Evolutionary conservation across 1,139 yeast species (phyloP).

Genomic region (Meyerozyma carpophila): DNA sequence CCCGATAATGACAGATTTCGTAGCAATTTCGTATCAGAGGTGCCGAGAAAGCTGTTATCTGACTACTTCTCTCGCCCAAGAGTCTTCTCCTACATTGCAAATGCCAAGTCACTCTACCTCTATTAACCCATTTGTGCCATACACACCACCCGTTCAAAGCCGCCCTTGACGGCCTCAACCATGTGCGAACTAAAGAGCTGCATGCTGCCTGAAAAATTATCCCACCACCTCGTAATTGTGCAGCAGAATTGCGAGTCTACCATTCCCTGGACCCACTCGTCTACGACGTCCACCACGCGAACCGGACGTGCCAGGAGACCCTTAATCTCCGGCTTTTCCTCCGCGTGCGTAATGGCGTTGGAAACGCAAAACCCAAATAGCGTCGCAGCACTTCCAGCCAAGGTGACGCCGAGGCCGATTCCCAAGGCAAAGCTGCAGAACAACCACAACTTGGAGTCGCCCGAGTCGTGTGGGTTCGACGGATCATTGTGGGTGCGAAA

Average conservation of each 20-base stretch:
- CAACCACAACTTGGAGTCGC: slow-evolving; percentile 16
- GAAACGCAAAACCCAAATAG: slow-evolving; percentile 10
- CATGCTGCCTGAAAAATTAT: background rate
- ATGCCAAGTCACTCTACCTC: background rate
- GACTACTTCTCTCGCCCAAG: background rate
- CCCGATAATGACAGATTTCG: slow-evolving; percentile 3
- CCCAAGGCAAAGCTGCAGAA: slow-evolving; percentile 31
- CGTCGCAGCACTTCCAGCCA: slow-evolving; percentile 19
- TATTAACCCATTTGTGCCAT: slow-evolving; percentile 1
- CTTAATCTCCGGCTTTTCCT: background rate
- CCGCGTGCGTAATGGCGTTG: slow-evolving; percentile 3
- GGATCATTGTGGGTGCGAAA: slow-evolving; percentile 6
- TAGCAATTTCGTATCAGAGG: background rate
- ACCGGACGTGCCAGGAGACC: background rate
- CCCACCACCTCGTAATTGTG: background rate
- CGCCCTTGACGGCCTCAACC: slow-evolving; percentile 1
- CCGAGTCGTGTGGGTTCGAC: slow-evolving; percentile 1
- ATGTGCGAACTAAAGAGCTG: background rate
- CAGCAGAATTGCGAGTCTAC: background rate
- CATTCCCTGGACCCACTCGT: background rate
- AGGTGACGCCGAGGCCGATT: slow-evolving; percentile 29
- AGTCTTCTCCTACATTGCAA: background rate
- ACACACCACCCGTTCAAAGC: background rate
- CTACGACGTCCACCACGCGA: background rate
- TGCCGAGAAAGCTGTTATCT: background rate